These are phyloP conservation scores for Penicillium paneum DNA, from an alignment of 2,329 filamentous ascomycete genomes.

Conservation along the genomic window DNA sequence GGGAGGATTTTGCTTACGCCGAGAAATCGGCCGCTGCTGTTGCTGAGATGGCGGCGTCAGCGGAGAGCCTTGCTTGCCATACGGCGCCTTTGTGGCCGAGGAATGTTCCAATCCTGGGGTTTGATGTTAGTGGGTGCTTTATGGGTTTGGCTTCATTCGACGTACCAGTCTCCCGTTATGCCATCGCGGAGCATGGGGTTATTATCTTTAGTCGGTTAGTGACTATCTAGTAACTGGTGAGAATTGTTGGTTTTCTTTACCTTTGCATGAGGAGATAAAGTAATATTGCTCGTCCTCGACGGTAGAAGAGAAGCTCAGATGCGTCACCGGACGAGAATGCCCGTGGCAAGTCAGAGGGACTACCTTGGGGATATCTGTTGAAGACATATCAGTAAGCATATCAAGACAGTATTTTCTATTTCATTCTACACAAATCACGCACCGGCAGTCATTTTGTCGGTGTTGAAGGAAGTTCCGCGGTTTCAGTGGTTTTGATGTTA, in stretches of 20 bases:
- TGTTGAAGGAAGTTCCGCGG: constrained; percentile 1
- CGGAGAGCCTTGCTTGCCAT: constrained; percentile 89
- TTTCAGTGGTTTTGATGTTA: constrained; percentile 7
- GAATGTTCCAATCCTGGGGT: constrained; percentile 81
- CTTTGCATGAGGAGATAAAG: constrained; percentile 90
- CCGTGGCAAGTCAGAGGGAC: constrained; percentile 93
- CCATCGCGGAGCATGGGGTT: constrained; percentile 98
- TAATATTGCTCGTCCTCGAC: constrained; percentile 84
- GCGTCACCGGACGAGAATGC: constrained; percentile 86
- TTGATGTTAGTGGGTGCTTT: constrained; percentile 8
- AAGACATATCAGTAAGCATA: background rate
- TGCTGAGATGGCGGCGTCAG: constrained; percentile 81
- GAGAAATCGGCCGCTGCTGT: constrained; percentile 96
- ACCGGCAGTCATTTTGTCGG: constrained; percentile 18
- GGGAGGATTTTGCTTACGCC: constrained; percentile 57
- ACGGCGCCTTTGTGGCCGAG: constrained; percentile 97
- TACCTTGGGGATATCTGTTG: constrained; percentile 52
- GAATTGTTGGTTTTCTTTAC: constrained; percentile 42
- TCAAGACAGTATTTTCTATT: background rate
- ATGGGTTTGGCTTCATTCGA: background rate
- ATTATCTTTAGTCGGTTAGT: constrained; percentile 61
- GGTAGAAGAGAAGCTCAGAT: constrained; percentile 82
- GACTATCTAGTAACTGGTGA: background rate
- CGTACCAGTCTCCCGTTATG: constrained; percentile 86
- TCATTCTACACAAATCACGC: background rate